Percentiles rank a stretch among this genome's conserved stretches.
Evolutionary conservation across 768 basidiomycete genomes (phyloP).

Genomic region (Mrakia blollopis): DNA sequence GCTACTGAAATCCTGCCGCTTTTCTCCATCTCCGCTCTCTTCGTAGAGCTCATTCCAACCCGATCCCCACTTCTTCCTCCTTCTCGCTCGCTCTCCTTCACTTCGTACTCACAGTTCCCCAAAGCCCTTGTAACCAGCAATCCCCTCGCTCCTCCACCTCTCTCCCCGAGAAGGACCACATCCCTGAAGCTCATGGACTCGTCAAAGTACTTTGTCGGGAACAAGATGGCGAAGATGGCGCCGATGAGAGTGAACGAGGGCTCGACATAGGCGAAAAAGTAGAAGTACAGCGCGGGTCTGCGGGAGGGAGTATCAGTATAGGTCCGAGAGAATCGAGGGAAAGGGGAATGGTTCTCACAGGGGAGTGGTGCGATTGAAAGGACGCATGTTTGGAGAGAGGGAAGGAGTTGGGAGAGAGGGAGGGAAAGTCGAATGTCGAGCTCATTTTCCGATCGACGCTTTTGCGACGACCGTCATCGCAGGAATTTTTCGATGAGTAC

Average conservation of each 20-base stretch:
- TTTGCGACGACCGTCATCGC: no score
- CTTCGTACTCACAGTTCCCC: conserved; percentile 3
- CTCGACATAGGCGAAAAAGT: conserved; percentile 40
- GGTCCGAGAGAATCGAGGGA: no score
- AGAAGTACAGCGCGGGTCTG: conserved; percentile 31
- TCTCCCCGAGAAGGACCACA: conserved; percentile 32
- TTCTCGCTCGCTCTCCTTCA: background rate
- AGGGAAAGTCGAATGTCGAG: background rate
- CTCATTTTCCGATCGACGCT: no score
- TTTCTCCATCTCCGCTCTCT: no score
- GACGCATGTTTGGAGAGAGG: background rate
- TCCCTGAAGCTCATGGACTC: conserved; percentile 34
- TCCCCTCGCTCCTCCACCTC: conserved; percentile 39
- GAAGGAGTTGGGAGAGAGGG: background rate
- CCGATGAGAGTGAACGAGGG: conserved; percentile 40
- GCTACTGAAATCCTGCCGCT: no score
- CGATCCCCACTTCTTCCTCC: background rate
- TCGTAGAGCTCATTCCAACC: background rate
- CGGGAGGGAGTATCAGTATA: background rate
- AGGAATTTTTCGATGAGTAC: no score
- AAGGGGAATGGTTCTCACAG: background rate
- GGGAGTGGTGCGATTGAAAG: background rate
- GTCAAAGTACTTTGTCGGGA: conserved; percentile 37
- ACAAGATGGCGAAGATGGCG: conserved; percentile 40
- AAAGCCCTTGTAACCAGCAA: conserved; percentile 20